Conservation (phyloP, 1,284 basidiomycete genomes). For the Apiotrichum laibachii region DNA sequence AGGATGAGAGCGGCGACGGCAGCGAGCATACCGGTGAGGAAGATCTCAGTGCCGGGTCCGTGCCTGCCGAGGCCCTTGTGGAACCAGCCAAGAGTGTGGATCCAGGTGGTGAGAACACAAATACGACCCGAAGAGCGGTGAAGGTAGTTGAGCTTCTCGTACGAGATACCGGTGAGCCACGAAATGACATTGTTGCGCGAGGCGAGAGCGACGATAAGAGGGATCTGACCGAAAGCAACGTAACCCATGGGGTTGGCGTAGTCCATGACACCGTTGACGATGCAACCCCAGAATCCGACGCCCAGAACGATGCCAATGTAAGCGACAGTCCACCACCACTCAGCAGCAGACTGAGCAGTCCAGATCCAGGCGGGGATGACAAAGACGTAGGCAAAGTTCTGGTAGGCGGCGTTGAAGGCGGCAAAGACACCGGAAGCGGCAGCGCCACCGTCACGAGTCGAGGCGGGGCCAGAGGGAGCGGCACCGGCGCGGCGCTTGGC, state of each 20-base stretch:
- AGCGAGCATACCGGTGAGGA: slow-evolving; percentile 13
- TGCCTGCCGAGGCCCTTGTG: slow-evolving; percentile 20
- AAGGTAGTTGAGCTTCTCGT: slow-evolving; percentile 56
- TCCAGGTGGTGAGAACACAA: slow-evolving; percentile 34
- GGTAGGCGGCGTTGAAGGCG: slow-evolving; percentile 3
- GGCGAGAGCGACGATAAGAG: slow-evolving; percentile 62
- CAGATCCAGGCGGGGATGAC: slow-evolving; percentile 20
- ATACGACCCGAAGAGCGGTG: slow-evolving; percentile 39
- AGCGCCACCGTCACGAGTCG: background rate
- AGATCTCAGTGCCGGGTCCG: slow-evolving; percentile 16
- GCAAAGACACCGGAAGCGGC: background rate
- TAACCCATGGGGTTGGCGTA: slow-evolving; percentile 20
- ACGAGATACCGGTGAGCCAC: slow-evolving; percentile 61
- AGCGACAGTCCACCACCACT: slow-evolving; percentile 16
- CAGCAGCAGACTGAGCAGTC: slow-evolving; percentile 10
- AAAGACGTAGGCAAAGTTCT: slow-evolving; percentile 17
- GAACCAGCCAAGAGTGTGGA: slow-evolving; percentile 33
- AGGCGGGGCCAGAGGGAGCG: background rate
- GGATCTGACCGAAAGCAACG: slow-evolving; percentile 55
- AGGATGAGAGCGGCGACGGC: slow-evolving; percentile 51
- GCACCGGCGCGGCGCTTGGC: slow-evolving; percentile 4
- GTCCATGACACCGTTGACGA: slow-evolving; percentile 12
- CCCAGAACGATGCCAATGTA: slow-evolving; percentile 19
- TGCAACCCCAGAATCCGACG: slow-evolving; percentile 13
- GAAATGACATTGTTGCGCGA: slow-evolving; percentile 65